phyloP scores from a whole-genome alignment of 371 early-diverging fungal species.

The Lichtheimia ornata region DNA sequence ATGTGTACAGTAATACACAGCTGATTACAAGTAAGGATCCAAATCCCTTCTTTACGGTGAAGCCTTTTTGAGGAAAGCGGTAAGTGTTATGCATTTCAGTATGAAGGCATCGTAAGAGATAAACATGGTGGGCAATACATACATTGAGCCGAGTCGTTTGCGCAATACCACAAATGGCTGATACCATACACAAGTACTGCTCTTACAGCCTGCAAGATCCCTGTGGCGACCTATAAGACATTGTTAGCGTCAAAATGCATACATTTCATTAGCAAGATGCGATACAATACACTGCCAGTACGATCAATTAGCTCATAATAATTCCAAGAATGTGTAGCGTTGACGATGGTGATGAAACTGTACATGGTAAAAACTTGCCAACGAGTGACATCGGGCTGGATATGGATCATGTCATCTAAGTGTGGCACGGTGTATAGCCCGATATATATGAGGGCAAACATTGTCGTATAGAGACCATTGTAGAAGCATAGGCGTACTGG shows the following conservation, averaged over 20 bases:
- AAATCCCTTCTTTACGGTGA: constrained; percentile 51
- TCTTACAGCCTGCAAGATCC: constrained; percentile 66
- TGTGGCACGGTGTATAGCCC: constrained; percentile 49
- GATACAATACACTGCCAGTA: constrained; percentile 48
- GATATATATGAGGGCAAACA: constrained; percentile 47
- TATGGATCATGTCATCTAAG: constrained; percentile 37
- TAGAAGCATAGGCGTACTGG: constrained; percentile 53
- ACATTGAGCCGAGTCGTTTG: constrained; percentile 66
- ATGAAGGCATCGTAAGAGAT: no score
- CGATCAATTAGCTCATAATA: constrained; percentile 55
- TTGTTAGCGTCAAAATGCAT: no score
- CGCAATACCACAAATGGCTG: constrained; percentile 67
- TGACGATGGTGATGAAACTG: constrained; percentile 28
- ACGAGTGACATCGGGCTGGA: constrained; percentile 18
- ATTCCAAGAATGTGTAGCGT: constrained; percentile 49
- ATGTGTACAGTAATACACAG: constrained; percentile 49
- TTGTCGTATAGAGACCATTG: constrained; percentile 52
- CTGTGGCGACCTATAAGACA: constrained; percentile 51
- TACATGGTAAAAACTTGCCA: constrained; percentile 30
- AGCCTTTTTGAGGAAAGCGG: constrained; percentile 19
- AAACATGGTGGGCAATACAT: constrained; percentile 21
- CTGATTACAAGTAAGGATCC: constrained; percentile 50
- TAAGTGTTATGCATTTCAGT: not conserved
- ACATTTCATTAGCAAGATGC: no score
- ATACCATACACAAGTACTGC: constrained; percentile 71